phyloP scores from a whole-genome alignment of 2,329 filamentous ascomycete species.

The Didymellaceae sp. region DNA sequence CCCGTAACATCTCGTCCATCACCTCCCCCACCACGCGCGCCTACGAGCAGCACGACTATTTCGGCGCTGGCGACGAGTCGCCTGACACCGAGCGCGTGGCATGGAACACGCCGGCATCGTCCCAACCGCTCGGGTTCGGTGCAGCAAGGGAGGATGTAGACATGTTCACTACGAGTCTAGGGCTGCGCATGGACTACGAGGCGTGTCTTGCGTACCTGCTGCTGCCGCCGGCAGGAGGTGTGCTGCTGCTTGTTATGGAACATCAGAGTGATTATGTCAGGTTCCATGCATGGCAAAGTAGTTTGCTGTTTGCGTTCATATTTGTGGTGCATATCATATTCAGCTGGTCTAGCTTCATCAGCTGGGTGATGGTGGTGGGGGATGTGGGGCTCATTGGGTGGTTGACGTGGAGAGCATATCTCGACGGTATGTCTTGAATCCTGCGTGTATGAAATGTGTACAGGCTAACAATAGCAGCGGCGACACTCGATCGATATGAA shows the following conservation, averaged over 20 bases:
- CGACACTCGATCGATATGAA: slow-evolving; percentile 74
- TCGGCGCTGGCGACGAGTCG: slow-evolving; percentile 26
- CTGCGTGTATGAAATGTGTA: not conserved
- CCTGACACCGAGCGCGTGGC: slow-evolving; percentile 37
- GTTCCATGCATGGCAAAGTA: slow-evolving; percentile 96
- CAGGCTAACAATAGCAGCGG: slow-evolving; percentile 53
- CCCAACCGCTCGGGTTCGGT: slow-evolving; percentile 12
- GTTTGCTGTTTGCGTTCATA: slow-evolving; percentile 76
- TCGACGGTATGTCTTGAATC: slow-evolving; percentile 72
- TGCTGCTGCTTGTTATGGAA: slow-evolving; percentile 84
- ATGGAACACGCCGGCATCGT: slow-evolving; percentile 29
- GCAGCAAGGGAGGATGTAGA: slow-evolving; percentile 68
- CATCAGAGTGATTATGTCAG: slow-evolving; percentile 97
- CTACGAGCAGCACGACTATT: slow-evolving; percentile 52
- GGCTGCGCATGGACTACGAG: slow-evolving; percentile 86
- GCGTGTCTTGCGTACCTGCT: slow-evolving; percentile 87
- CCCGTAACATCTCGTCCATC: slow-evolving; percentile 37
- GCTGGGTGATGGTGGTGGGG: slow-evolving; percentile 79
- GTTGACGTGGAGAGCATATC: slow-evolving; percentile 79
- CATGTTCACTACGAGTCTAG: slow-evolving; percentile 86
- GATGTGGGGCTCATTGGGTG: slow-evolving; percentile 80
- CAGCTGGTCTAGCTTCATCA: slow-evolving; percentile 82
- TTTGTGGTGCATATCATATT: slow-evolving; percentile 81
- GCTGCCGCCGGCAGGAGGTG: slow-evolving; percentile 83
- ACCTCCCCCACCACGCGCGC: slow-evolving; percentile 42